Percentiles rank a stretch among this genome's conserved stretches.
phyloP scores from a whole-genome alignment of 495 filamentous ascomycete genomes.

The Penicillium fimorum region DNA sequence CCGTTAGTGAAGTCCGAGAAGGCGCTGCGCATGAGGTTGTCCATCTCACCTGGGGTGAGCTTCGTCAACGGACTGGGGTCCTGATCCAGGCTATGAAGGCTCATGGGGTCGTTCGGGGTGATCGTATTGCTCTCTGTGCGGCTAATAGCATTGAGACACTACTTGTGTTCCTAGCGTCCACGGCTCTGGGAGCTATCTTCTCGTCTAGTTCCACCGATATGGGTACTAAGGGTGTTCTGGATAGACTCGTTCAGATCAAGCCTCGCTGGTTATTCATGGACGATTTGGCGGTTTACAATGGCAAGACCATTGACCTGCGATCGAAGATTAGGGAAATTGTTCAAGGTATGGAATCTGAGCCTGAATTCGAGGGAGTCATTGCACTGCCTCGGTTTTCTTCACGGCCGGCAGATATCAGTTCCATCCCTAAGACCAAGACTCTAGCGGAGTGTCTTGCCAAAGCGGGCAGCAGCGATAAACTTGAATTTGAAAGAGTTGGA shows the following conservation, averaged over 20 bases:
- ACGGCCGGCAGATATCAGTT: conserved; percentile 55
- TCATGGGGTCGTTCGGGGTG: conserved; percentile 62
- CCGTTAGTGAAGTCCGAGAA: conserved; percentile 70
- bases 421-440: conserved; percentile 53
- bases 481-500: conserved; percentile 56
- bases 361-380: conserved; percentile 62
- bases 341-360: conserved; percentile 54
- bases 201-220: conserved; percentile 75
- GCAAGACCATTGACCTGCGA: conserved; percentile 67
- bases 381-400: conserved; percentile 61
- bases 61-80: conserved; percentile 54
- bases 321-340: conserved; percentile 68
- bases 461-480: conserved; percentile 33
- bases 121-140: conserved; percentile 68
- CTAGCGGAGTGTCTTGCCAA: conserved; percentile 51
- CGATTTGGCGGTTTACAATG: conserved; percentile 75
- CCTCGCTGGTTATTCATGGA: conserved; percentile 76
- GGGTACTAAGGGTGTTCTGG: conserved; percentile 72
- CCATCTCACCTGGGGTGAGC: conserved; percentile 60
- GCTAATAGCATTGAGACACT: conserved; percentile 73
- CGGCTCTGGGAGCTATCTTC: conserved; percentile 68
- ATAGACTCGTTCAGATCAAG: conserved; percentile 68
- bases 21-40: conserved; percentile 53
- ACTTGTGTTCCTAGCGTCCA: conserved; percentile 60
- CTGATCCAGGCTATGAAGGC: conserved; percentile 62